Evolutionary conservation across 2,329 filamentous ascomycete genomes (phyloP).

Genomic region (Fusarium sacchari): DNA sequence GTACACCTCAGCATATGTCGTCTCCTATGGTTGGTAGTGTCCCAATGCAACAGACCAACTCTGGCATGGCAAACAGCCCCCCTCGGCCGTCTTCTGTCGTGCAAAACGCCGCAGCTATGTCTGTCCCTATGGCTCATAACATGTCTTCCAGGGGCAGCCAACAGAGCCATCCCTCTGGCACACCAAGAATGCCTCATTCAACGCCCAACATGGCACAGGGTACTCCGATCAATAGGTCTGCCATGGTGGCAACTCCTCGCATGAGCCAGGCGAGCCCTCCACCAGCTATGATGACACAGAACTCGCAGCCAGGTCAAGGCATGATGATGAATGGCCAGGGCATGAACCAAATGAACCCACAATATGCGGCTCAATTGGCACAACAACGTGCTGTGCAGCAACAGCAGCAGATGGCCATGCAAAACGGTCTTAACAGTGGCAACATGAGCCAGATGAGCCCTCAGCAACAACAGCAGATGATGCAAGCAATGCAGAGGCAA

Average conservation of each 20-base stretch:
- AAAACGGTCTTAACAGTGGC: constrained; percentile 50
- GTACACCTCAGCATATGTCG: constrained; percentile 72
- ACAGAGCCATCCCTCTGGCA: constrained; percentile 72
- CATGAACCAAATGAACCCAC: constrained; percentile 52
- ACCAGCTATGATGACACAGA: constrained; percentile 67
- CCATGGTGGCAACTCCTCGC: constrained; percentile 67
- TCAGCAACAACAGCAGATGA: constrained; percentile 54
- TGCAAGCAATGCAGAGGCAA: constrained; percentile 53
- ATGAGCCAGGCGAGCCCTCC: constrained; percentile 72
- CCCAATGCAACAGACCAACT: constrained; percentile 72
- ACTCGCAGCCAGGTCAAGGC: constrained; percentile 61
- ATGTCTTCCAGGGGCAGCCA: constrained; percentile 74
- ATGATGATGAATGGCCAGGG: constrained; percentile 64
- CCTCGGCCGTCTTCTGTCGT: constrained; percentile 73
- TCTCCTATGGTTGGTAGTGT: constrained; percentile 72
- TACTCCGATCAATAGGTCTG: constrained; percentile 65
- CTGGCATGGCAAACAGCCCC: constrained; percentile 75
- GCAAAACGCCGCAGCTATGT: constrained; percentile 66
- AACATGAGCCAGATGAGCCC: constrained; percentile 52
- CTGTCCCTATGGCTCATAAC: constrained; percentile 67
- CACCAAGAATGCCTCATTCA: constrained; percentile 68
- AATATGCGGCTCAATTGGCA: constrained; percentile 57
- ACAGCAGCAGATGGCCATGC: constrained; percentile 55
- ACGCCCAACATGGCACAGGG: constrained; percentile 70
- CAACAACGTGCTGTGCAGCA: constrained; percentile 58